These are phyloP conservation scores for Paecilomyces sp. DNA, from an alignment of 2,329 filamentous ascomycete genomes.

Conservation along the genomic window DNA sequence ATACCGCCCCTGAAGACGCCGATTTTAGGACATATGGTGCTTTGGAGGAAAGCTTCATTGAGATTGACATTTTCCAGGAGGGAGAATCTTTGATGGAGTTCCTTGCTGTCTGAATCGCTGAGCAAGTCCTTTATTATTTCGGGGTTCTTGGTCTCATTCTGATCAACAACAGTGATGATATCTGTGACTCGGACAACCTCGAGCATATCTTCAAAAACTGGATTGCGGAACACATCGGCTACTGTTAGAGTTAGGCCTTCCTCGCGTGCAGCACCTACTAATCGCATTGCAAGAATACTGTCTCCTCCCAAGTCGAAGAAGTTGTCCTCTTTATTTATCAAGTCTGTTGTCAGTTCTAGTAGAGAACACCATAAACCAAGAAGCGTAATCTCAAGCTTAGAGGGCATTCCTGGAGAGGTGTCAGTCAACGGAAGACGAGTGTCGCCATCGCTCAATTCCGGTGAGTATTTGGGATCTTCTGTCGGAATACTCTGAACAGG, in stretches of 20 bases:
- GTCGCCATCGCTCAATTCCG: not conserved
- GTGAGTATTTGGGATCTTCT: not conserved
- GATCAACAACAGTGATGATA: conserved; percentile 9
- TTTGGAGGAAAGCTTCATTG: conserved; percentile 34
- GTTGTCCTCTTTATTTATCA: conserved; percentile 29
- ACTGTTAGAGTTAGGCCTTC: conserved; percentile 34
- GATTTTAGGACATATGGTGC: conserved; percentile 46
- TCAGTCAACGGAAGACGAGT: not conserved
- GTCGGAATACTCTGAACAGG: not conserved
- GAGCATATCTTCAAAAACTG: conserved; percentile 34
- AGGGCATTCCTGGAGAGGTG: conserved; percentile 4
- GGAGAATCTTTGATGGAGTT: conserved; percentile 6
- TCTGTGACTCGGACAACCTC: conserved; percentile 13
- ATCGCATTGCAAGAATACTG: conserved; percentile 35
- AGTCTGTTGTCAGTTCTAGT: conserved; percentile 24
- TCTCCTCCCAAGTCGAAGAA: conserved; percentile 38
- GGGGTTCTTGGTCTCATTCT: conserved; percentile 6
- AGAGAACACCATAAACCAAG: conserved; percentile 33
- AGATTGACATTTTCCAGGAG: conserved; percentile 8
- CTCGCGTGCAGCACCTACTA: conserved; percentile 33
- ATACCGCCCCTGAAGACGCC: conserved; percentile 46
- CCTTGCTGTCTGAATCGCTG: conserved; percentile 2
- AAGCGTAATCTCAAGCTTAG: conserved; percentile 26
- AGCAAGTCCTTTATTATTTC: conserved; percentile 2
- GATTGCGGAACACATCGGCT: conserved; percentile 37